Evolutionary conservation across 108 stramenopile genomes (phyloP).

Genomic region (Cyclotella cryptica): DNA sequence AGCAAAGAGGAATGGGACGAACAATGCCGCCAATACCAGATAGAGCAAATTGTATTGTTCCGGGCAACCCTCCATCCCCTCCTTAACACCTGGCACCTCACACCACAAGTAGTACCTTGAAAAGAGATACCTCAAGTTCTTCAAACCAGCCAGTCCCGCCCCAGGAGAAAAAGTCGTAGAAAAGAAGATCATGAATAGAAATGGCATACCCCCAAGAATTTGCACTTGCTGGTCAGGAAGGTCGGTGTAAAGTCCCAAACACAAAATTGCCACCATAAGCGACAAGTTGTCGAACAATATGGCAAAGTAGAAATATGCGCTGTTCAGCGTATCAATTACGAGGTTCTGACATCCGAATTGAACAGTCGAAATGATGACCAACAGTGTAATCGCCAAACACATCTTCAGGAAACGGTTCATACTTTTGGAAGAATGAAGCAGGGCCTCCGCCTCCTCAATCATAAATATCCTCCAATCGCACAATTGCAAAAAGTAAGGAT

Average conservation of each 20-base stretch:
- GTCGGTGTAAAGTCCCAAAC: slow-evolving; percentile 61
- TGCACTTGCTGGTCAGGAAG: slow-evolving; percentile 64
- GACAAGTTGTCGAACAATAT: slow-evolving; percentile 63
- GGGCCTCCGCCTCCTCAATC: slow-evolving; percentile 72
- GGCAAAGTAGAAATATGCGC: slow-evolving; percentile 47
- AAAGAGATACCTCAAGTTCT: slow-evolving; percentile 68
- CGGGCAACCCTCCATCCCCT: slow-evolving; percentile 73
- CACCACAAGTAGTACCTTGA: slow-evolving; percentile 76
- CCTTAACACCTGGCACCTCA: slow-evolving; percentile 59
- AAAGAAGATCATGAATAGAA: slow-evolving; percentile 77
- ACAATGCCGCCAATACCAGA: slow-evolving; percentile 47
- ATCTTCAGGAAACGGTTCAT: slow-evolving; percentile 69
- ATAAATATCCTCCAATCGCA: slow-evolving; percentile 71
- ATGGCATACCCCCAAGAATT: slow-evolving; percentile 65
- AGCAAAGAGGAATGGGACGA: slow-evolving; percentile 52
- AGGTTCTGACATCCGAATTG: slow-evolving; percentile 46
- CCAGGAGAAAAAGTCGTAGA: slow-evolving; percentile 72
- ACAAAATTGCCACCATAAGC: slow-evolving; percentile 60
- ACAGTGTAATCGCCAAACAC: slow-evolving; percentile 39
- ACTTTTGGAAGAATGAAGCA: slow-evolving; percentile 61
- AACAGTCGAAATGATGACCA: slow-evolving; percentile 51
- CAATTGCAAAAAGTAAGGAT: slow-evolving; percentile 68
- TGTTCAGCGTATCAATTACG: slow-evolving; percentile 35
- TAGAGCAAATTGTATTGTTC: slow-evolving; percentile 53
- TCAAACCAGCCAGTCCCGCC: slow-evolving; percentile 61